phyloP scores from a whole-genome alignment of 2,329 filamentous ascomycete genomes.

The Proliferodiscus dingleyae region DNA sequence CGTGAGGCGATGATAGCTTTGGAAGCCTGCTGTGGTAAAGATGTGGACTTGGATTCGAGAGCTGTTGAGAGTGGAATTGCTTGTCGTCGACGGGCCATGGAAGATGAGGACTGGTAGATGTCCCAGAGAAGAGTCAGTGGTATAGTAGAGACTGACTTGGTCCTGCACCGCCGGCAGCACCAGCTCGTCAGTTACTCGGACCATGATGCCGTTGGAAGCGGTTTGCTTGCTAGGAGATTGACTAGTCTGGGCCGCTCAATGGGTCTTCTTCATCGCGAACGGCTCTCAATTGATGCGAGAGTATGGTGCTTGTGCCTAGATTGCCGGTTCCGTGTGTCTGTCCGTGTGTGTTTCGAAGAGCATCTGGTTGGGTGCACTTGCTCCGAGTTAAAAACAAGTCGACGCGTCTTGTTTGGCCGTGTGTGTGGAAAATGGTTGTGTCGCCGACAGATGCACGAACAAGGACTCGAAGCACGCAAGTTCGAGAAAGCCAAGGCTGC shows the following conservation, averaged over 20 bases:
- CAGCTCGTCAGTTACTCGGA: conserved; percentile 74
- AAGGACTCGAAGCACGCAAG: conserved; percentile 5
- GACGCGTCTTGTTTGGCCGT: conserved; percentile 8
- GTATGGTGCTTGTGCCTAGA: conserved; percentile 8
- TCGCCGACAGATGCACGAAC: conserved; percentile 11
- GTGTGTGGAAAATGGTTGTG: neutral
- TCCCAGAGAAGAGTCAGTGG: conserved; percentile 77
- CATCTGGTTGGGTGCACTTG: conserved; percentile 15
- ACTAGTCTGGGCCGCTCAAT: conserved; percentile 23
- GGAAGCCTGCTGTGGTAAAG: conserved; percentile 82
- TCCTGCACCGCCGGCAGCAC: conserved; percentile 74
- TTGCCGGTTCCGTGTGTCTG: conserved; percentile 6
- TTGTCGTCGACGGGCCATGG: conserved; percentile 84
- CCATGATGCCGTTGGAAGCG: conserved; percentile 56
- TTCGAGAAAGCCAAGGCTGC: neutral
- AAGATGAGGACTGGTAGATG: conserved; percentile 83
- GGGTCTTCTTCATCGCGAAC: conserved; percentile 25
- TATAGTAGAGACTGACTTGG: conserved; percentile 81
- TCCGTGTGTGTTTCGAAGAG: conserved; percentile 1
- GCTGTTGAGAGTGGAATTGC: conserved; percentile 80
- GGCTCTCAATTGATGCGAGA: conserved; percentile 10
- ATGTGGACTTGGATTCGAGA: conserved; percentile 94
- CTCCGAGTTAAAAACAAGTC: conserved; percentile 5
- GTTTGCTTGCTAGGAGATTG: conserved; percentile 8
- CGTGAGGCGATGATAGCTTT: conserved; percentile 85